Conservation (phyloP, 495 filamentous ascomycete species). For the Gamarada debralockiae region DNA sequence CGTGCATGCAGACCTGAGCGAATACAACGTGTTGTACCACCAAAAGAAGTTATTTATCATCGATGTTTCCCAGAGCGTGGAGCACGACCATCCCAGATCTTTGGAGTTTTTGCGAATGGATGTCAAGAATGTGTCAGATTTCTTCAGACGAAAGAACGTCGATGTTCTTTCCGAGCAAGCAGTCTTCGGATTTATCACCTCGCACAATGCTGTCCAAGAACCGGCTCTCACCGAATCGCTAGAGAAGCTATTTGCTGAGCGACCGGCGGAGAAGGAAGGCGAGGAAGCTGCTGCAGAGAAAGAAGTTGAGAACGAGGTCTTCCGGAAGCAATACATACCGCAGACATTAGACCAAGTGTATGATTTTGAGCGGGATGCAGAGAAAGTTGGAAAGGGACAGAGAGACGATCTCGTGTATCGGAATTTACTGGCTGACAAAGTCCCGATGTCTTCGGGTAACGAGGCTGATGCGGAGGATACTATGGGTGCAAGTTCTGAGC, state of each 20-base stretch:
- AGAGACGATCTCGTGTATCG: conserved; percentile 75
- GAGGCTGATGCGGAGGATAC: conserved; percentile 34
- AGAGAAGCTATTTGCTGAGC: conserved; percentile 42
- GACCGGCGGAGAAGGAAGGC: conserved; percentile 41
- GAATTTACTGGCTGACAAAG: conserved; percentile 69
- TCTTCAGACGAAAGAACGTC: conserved; percentile 82
- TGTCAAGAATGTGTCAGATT: conserved; percentile 91
- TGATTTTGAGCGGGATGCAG: conserved; percentile 86
- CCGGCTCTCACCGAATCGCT: conserved; percentile 39
- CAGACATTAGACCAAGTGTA: conserved; percentile 93
- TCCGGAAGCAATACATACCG: conserved; percentile 91
- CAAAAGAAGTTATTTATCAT: conserved; percentile 83
- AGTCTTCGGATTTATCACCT: conserved; percentile 76
- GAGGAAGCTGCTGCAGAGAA: conserved; percentile 43
- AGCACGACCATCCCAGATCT: conserved; percentile 89
- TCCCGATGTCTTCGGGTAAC: conserved; percentile 36
- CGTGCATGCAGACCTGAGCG: conserved; percentile 93
- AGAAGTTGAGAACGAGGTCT: conserved; percentile 85
- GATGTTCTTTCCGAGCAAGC: conserved; percentile 68
- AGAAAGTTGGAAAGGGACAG: conserved; percentile 66
- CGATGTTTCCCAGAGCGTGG: conserved; percentile 94
- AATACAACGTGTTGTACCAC: conserved; percentile 95
- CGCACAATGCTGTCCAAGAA: conserved; percentile 41
- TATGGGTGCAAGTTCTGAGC: conserved; percentile 31
- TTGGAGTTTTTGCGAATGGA: conserved; percentile 95